Percentiles rank a stretch among this genome's conserved stretches.
These are phyloP conservation scores for Citrus glauca DNA, from an alignment of 345 rosid species.

Conservation along the genomic window DNA sequence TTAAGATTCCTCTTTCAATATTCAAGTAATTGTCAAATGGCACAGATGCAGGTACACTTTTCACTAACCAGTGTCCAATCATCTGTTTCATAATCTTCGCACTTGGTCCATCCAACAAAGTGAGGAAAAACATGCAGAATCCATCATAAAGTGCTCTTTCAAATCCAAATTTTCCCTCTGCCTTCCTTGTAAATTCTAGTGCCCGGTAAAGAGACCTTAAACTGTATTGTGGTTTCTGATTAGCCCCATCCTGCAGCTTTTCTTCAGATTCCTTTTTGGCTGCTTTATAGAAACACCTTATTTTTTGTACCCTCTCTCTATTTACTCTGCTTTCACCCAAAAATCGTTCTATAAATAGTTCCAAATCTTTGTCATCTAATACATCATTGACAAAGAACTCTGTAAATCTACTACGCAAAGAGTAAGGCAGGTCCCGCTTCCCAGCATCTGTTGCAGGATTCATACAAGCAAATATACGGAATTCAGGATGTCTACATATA, in stretches of 20 bases:
- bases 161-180: slow-evolving; percentile 53
- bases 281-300: slow-evolving; percentile 66
- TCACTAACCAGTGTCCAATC: slow-evolving; percentile 49
- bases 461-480: slow-evolving; percentile 93
- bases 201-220: slow-evolving; percentile 93
- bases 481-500: slow-evolving; percentile 66
- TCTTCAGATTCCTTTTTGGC: slow-evolving; percentile 79
- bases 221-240: slow-evolving; percentile 96
- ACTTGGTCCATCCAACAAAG: slow-evolving; percentile 77
- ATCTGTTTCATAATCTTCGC: slow-evolving; percentile 61
- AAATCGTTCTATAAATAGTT: slow-evolving; percentile 61
- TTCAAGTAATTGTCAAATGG: slow-evolving; percentile 46
- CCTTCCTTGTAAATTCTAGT: slow-evolving; percentile 71
- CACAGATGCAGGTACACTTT: slow-evolving; percentile 35
- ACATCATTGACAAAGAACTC: slow-evolving; percentile 87
- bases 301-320: slow-evolving; percentile 46
- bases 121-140: slow-evolving; percentile 84
- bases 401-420: slow-evolving; percentile 79
- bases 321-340: slow-evolving; percentile 54
- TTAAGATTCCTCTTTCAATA: slow-evolving; percentile 22
- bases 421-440: slow-evolving; percentile 78
- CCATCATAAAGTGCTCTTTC: slow-evolving; percentile 80
- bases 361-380: slow-evolving; percentile 67
- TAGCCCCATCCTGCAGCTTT: slow-evolving; percentile 96
- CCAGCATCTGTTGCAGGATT: slow-evolving; percentile 99